phyloP scores from a whole-genome alignment of 2,329 filamentous ascomycete species.

The Torrubiella hemipterigena region DNA sequence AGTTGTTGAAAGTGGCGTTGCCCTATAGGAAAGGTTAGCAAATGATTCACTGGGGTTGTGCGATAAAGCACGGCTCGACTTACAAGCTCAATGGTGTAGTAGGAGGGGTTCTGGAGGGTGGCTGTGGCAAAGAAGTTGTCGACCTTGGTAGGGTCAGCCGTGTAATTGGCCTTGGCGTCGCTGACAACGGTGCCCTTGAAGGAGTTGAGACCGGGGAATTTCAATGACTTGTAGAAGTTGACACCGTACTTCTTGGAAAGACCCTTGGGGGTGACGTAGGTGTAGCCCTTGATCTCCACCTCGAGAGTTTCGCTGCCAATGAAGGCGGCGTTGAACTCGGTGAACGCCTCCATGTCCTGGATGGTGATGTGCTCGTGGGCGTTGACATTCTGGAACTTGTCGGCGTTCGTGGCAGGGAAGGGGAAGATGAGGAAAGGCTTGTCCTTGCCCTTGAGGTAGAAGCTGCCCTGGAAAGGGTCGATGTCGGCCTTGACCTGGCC shows the following conservation, averaged over 20 bases:
- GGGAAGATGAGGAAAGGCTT: conserved; percentile 35
- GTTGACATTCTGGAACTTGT: conserved; percentile 38
- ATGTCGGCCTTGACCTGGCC: conserved; percentile 39
- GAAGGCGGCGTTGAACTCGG: conserved; percentile 42
- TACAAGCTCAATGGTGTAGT: conserved; percentile 53
- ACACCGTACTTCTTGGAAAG: conserved; percentile 35
- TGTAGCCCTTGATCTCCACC: conserved; percentile 39
- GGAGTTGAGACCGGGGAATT: conserved; percentile 37
- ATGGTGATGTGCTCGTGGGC: conserved; percentile 36
- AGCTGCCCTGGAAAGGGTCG: conserved; percentile 35
- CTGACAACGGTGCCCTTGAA: conserved; percentile 43
- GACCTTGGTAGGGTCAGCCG: conserved; percentile 12
- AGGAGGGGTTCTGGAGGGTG: conserved; percentile 51
- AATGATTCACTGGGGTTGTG: too few relatives aligned
- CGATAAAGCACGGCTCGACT: too few relatives aligned
- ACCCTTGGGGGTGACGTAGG: conserved; percentile 36
- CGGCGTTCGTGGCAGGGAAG: conserved; percentile 39
- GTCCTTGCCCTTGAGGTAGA: conserved; percentile 43
- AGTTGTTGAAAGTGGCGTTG: conserved; percentile 50
- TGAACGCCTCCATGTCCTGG: conserved; percentile 33
- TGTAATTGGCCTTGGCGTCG: conserved; percentile 33
- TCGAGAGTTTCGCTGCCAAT: conserved; percentile 36
- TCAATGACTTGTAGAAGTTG: conserved; percentile 43
- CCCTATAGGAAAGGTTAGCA: too few relatives aligned
- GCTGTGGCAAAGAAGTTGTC: conserved; percentile 51